Evolutionary conservation across 2,329 filamentous ascomycete species (phyloP).

Genomic region (Aschersonia sp.): DNA sequence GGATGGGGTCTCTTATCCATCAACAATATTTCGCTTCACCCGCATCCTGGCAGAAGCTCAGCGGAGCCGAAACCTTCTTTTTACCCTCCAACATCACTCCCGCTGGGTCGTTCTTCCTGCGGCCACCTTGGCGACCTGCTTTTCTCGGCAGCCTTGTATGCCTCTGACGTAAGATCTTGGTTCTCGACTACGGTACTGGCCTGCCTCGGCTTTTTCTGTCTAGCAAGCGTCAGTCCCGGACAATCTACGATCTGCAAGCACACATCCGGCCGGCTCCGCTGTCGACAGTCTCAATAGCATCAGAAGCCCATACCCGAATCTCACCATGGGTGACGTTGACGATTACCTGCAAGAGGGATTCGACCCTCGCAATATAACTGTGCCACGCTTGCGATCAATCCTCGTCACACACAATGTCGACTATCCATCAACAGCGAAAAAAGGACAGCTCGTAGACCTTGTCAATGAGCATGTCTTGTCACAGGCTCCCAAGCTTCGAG

Average conservation of each 20-base stretch:
- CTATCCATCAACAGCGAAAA: conserved; percentile 85
- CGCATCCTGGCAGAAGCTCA: background rate
- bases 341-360: conserved; percentile 82
- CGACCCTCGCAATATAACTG: conserved; percentile 68
- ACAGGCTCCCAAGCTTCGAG: conserved; percentile 62
- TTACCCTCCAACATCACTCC: background rate
- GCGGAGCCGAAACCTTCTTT: background rate
- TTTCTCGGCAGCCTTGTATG: background rate
- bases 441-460: conserved; percentile 71
- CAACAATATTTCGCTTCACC: conserved; percentile 2
- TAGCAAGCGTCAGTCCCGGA: no score
- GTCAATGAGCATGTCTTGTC: conserved; percentile 69
- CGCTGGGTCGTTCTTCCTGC: conserved; percentile 1
- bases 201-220: no score
- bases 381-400: conserved; percentile 80
- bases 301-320: background rate
- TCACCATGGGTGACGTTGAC: conserved; percentile 49
- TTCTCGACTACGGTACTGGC: no score
- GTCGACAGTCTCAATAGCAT: no score
- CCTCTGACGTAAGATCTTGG: no score
- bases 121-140: conserved; percentile 3
- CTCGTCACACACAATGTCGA: conserved; percentile 76
- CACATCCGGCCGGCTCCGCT: background rate
- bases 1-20: conserved; percentile 5
- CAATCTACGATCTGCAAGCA: no score